Evolutionary conservation across 2,329 filamentous ascomycete species (phyloP).

Genomic region (Neonectria punicea): DNA sequence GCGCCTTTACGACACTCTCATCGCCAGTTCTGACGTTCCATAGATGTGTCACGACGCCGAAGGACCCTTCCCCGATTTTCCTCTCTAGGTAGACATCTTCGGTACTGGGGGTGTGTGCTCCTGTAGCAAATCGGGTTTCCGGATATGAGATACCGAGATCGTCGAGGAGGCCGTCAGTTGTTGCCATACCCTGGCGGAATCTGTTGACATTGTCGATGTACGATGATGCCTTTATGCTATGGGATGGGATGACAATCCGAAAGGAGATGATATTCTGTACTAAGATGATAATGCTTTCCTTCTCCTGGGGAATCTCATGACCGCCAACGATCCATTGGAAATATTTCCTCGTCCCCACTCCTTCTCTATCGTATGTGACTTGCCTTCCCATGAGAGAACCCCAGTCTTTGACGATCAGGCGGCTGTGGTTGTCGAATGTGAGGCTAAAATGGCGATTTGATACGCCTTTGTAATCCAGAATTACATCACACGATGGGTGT

Average conservation of each 20-base stretch:
- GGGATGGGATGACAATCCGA: slow-evolving; percentile 14
- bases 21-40: slow-evolving; percentile 40
- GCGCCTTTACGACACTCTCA: slow-evolving; percentile 37
- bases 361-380: slow-evolving; percentile 36
- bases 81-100: neutral
- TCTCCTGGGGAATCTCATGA: slow-evolving; percentile 6
- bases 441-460: slow-evolving; percentile 25
- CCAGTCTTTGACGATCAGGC: slow-evolving; percentile 35
- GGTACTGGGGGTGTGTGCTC: neutral
- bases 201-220: neutral
- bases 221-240: neutral
- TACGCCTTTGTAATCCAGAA: slow-evolving; percentile 16
- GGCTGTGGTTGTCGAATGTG: slow-evolving; percentile 2
- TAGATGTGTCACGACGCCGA: slow-evolving; percentile 32
- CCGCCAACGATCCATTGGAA: slow-evolving; percentile 40
- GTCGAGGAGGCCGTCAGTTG: slow-evolving; percentile 16
- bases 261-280: slow-evolving; percentile 14
- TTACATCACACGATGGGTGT: slow-evolving; percentile 27
- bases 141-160: neutral
- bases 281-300: slow-evolving; percentile 23
- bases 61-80: slow-evolving; percentile 31
- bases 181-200: neutral
- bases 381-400: slow-evolving; percentile 34
- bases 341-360: slow-evolving; percentile 27
- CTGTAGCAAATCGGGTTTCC: neutral